Base-by-base conservation (phyloP, 805 yeast species). In the Hanseniaspora pseudoguilliermondii region DNA sequence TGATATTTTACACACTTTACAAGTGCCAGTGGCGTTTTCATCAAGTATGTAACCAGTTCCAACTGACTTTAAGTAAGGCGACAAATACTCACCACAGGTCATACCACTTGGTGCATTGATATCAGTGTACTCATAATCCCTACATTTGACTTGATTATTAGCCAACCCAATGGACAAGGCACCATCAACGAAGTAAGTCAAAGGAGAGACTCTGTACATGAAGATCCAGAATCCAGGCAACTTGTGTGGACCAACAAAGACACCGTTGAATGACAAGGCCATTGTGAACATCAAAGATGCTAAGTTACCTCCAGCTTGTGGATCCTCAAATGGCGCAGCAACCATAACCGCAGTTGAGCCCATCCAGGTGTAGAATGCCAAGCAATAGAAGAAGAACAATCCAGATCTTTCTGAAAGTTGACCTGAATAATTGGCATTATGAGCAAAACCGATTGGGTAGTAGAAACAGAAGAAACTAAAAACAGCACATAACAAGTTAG, bases 141-240 rank as follows among this genome's bases (percentile, higher is more conserved):
- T 54, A 67, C 89, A 83, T 0, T 57, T 57, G 47, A 82, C 78
- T 0, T 61, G 54, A 8, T 71, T 70, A 58, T 74, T 74, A 47
- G 81, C 83, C 60, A 82, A 68, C 59, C 81, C 85, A 52, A 77
- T 71, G 42, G 80, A 69, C 55, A 83, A 65, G 61, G 79, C 66
- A 44, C 80, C 82, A 20, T 74, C 70, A 54, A 84, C 71, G 70
- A 83, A 74, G 62, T 84, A 85, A 0, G 88, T 81, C 59, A 83
- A 71, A 18, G 93, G 91, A 25, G 83, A 79, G 20, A 73, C 76
- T 65, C 89, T 74, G 73, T 83, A 84, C 87, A 84, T 81, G 74
- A 83, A 84, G 46, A 76, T 72, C 89, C 90, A 82, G 74, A 86
- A 86, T n/a, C 87, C 80, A 34, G 85, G 85, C 72, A 83, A 65